Percentiles rank a stretch among this genome's conserved stretches.
These are phyloP conservation scores for Cladorrhinum sp. DNA, from an alignment of 2,329 filamentous ascomycete genomes.

Conservation along the genomic window DNA sequence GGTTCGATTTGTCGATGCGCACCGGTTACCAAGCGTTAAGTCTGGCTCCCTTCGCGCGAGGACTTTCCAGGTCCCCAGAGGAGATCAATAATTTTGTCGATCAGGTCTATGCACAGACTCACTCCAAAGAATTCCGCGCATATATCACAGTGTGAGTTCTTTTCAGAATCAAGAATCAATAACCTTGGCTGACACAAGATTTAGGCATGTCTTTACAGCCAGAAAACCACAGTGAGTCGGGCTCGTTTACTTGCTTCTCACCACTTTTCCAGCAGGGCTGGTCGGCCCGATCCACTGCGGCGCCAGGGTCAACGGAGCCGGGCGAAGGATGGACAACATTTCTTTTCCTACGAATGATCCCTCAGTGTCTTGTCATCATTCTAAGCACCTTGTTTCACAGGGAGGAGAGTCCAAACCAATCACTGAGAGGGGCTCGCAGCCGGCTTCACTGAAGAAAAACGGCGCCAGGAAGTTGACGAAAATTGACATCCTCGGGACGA, in stretches of 20 bases:
- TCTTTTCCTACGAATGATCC: background rate
- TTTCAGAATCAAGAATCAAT: background rate
- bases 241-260: conserved; percentile 11
- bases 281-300: background rate
- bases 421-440: background rate
- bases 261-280: background rate
- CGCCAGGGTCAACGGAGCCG: background rate
- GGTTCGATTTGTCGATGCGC: conserved; percentile 78
- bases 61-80: conserved; percentile 57
- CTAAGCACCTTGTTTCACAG: background rate
- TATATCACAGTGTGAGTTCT: conserved; percentile 73
- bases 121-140: conserved; percentile 62
- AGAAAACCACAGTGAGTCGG: conserved; percentile 28
- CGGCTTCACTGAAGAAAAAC: background rate
- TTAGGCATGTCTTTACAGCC: conserved; percentile 36
- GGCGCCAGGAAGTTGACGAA: background rate
- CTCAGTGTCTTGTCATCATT: background rate
- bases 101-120: conserved; percentile 65
- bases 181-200: conserved; percentile 9
- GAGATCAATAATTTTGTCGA: conserved; percentile 61
- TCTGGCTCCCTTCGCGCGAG: conserved; percentile 67
- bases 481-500: background rate
- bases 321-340: background rate
- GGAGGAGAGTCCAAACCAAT: background rate
- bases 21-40: conserved; percentile 71